phyloP scores from a whole-genome alignment of 2,329 filamentous ascomycete species.

The Ascochyta viciae-villosae region DNA sequence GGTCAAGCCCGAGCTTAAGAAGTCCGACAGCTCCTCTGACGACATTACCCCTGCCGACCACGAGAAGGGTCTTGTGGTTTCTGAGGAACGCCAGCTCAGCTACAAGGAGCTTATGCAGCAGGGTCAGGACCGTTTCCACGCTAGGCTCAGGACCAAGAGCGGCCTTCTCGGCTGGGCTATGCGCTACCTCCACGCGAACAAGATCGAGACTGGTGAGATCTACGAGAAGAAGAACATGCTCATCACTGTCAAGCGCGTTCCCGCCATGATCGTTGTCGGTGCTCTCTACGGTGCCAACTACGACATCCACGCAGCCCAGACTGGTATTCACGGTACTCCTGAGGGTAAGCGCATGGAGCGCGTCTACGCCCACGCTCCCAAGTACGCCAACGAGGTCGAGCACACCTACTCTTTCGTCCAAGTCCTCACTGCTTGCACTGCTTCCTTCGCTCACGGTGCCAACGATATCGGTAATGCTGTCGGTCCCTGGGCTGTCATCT shows the following conservation, averaged over 20 bases:
- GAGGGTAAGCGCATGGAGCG: conserved; percentile 75
- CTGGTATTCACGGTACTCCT: conserved; percentile 73
- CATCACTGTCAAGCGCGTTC: conserved; percentile 68
- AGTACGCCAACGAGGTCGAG: conserved; percentile 50
- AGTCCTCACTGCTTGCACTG: conserved; percentile 54
- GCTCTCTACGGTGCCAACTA: conserved; percentile 79
- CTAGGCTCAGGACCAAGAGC: conserved; percentile 65
- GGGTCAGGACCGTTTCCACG: conserved; percentile 65
- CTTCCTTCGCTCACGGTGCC: conserved; percentile 68
- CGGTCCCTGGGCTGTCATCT: conserved; percentile 49
- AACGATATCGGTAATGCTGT: conserved; percentile 64
- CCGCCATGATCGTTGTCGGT: conserved; percentile 69
- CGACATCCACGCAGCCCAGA: conserved; percentile 80
- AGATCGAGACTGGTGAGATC: conserved; percentile 73
- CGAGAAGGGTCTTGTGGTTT: conserved; percentile 39
- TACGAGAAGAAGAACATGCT: conserved; percentile 78
- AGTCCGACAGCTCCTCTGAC: conserved; percentile 42
- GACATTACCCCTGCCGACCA: conserved; percentile 34
- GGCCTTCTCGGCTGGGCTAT: conserved; percentile 85
- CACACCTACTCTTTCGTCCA: conserved; percentile 59
- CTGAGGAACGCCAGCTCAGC: conserved; percentile 59
- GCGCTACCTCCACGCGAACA: conserved; percentile 77
- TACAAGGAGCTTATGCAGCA: conserved; percentile 70
- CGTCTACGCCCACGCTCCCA: conserved; percentile 62
- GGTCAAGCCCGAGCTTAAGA: conserved; percentile 26